These are phyloP conservation scores for Ballota nigra DNA, from an alignment of 257 asterid species.

Conservation along the genomic window DNA sequence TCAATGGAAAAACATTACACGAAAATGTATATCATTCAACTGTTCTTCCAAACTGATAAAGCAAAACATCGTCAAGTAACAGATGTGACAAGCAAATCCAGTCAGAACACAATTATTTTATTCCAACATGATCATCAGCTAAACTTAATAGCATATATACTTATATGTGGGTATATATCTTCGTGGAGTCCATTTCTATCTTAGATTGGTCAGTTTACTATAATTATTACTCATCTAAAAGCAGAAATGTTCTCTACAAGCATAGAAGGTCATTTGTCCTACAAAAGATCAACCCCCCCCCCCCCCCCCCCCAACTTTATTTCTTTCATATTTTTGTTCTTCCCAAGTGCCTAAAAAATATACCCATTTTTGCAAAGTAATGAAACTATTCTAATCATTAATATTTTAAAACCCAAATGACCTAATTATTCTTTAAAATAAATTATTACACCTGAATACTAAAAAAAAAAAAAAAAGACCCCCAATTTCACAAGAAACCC, in stretches of 20 bases:
- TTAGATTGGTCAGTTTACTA: neutral
- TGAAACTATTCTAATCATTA: neutral
- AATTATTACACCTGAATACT: conserved; percentile 13
- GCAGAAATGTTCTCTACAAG: neutral
- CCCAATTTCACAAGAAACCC: conserved; percentile 33
- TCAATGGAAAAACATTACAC: neutral
- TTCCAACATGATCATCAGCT: conserved; percentile 9
- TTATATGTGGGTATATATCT: neutral
- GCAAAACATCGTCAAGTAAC: neutral
- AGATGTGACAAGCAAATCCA: conserved; percentile 12
- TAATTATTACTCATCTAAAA: neutral
- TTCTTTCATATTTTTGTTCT: neutral
- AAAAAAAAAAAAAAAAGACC: neutral
- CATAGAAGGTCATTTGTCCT: neutral
- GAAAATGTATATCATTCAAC: neutral
- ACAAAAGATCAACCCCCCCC: neutral
- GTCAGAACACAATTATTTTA: neutral
- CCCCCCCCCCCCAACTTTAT: neutral
- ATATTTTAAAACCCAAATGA: neutral
- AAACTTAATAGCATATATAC: neutral
- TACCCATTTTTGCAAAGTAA: neutral
- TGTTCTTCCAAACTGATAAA: neutral
- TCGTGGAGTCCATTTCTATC: neutral
- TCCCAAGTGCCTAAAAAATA: neutral
- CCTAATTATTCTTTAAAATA: neutral